These are phyloP conservation scores for Candida frijolesensis DNA, from an alignment of 1,139 yeast species.

Conservation along the genomic window DNA sequence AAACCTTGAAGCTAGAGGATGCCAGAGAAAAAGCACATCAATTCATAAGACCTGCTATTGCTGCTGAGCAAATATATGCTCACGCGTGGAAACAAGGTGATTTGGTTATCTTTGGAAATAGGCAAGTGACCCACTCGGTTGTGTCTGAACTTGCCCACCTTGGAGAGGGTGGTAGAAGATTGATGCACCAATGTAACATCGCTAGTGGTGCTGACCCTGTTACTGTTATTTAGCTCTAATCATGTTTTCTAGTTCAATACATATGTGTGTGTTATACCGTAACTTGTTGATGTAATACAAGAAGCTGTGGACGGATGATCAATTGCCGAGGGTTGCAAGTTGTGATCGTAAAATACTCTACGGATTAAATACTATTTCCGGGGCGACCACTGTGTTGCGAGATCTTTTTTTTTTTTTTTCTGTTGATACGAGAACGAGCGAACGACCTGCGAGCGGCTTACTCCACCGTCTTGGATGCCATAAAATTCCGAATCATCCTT, in stretches of 20 bases:
- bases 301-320: too few species aligned
- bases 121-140: slow-evolving; percentile 89
- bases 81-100: slow-evolving; percentile 86
- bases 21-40: slow-evolving; percentile 71
- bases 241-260: background rate
- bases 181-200: slow-evolving; percentile 92
- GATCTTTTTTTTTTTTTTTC: too few species aligned
- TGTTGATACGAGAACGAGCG: too few species aligned
- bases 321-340: too few species aligned
- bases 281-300: background rate
- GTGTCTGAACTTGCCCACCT: slow-evolving; percentile 76
- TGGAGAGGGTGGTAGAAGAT: slow-evolving; percentile 51
- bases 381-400: too few species aligned
- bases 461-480: background rate
- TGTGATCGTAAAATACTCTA: too few species aligned
- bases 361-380: too few species aligned
- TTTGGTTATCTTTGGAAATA: slow-evolving; percentile 78
- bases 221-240: slow-evolving; percentile 14
- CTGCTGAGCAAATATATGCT: slow-evolving; percentile 72
- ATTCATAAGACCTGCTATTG: slow-evolving; percentile 83
- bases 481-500: background rate
- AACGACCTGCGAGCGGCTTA: too few species aligned
- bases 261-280: too few species aligned
- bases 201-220: slow-evolving; percentile 77
- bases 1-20: slow-evolving; percentile 58